Conservation (phyloP, 176 grass and related monocot genomes). For the Eragrostis curvula region DNA sequence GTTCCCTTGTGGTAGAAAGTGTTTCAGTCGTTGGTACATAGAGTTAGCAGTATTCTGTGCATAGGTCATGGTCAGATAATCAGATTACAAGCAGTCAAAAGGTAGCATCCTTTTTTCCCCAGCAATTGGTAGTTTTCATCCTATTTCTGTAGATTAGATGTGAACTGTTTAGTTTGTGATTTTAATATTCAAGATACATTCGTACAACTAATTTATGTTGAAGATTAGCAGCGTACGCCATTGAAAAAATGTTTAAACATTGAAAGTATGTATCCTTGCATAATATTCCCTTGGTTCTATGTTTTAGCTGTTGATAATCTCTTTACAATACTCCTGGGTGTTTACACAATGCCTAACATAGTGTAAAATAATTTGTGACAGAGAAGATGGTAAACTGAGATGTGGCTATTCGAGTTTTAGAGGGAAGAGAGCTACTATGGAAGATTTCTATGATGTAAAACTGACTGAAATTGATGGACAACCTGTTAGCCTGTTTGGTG, state of each 20-base stretch:
- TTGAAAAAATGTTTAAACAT: slow-evolving; percentile 5
- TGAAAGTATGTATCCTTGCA: slow-evolving; percentile 7
- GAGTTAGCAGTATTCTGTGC: no score
- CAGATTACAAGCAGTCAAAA: no score
- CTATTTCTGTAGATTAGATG: no score
- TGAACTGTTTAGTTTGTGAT: no score
- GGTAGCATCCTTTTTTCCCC: background rate
- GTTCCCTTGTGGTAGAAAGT: no score
- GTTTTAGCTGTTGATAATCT: slow-evolving; percentile 3
- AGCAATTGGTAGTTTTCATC: background rate
- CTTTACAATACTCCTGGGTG: background rate
- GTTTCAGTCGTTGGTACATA: no score
- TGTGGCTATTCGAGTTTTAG: slow-evolving; percentile 93
- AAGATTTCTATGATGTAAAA: slow-evolving; percentile 93
- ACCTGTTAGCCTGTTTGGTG: slow-evolving; percentile 84
- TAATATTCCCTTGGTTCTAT: background rate
- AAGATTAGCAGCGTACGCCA: no score
- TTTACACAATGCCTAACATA: slow-evolving; percentile 45
- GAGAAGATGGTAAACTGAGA: slow-evolving; percentile 82
- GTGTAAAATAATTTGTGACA: slow-evolving; percentile 53
- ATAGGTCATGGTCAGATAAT: no score
- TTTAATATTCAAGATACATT: no score
- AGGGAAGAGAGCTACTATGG: slow-evolving; percentile 86
- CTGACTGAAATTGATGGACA: slow-evolving; percentile 73
- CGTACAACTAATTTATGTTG: no score